phyloP scores from a whole-genome alignment of 202 grass and related monocot genomes.

The Zizania palustris region DNA sequence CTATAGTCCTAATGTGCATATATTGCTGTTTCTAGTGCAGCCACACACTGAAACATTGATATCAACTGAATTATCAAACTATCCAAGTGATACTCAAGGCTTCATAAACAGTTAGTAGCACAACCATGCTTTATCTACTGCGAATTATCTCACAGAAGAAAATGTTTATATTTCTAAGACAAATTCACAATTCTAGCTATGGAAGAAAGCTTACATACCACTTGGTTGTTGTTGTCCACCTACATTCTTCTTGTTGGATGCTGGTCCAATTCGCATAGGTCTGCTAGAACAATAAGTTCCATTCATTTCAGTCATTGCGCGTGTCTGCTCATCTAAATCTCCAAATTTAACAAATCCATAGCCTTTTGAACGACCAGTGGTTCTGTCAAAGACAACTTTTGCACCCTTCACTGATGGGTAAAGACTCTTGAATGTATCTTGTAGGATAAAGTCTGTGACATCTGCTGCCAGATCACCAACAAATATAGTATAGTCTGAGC shows the following conservation, averaged over 20 bases:
- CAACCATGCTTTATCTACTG: neutral
- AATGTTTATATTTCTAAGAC: constrained; percentile 15
- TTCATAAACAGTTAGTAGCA: neutral
- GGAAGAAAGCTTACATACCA: constrained; percentile 33
- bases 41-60: neutral
- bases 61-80: neutral
- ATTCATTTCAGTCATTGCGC: constrained; percentile 59
- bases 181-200: constrained; percentile 8
- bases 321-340: constrained; percentile 45
- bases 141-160: neutral
- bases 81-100: neutral
- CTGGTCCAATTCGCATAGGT: constrained; percentile 47
- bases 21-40: neutral
- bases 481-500: constrained; percentile 44
- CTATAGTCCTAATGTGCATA: neutral
- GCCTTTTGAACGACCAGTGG: constrained; percentile 46
- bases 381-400: constrained; percentile 49
- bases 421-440: constrained; percentile 52
- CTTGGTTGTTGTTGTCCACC: constrained; percentile 33
- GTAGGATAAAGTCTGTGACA: constrained; percentile 54
- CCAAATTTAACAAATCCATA: constrained; percentile 60
- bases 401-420: constrained; percentile 56
- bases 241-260: constrained; percentile 42
- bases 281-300: constrained; percentile 47
- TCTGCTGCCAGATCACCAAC: constrained; percentile 49